These are phyloP conservation scores for Pyracantha coccinea DNA, from an alignment of 331 rosid species.

Conservation along the genomic window DNA sequence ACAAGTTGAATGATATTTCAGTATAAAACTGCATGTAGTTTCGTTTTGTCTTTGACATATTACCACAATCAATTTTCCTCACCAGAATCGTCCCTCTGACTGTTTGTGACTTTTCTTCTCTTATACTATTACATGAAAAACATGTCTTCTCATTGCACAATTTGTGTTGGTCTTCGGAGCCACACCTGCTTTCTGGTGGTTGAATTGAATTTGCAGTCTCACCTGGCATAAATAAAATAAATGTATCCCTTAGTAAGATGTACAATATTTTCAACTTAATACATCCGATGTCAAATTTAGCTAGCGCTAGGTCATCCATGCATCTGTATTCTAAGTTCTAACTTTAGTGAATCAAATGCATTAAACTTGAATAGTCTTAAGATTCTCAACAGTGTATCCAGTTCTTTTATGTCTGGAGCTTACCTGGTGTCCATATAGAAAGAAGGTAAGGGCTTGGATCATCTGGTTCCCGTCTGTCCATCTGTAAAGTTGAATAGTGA, in stretches of 20 bases:
- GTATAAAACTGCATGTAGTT: neutral
- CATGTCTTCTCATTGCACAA: slow-evolving; percentile 65
- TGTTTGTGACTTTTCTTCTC: slow-evolving; percentile 68
- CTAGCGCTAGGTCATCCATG: neutral
- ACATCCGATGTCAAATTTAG: neutral
- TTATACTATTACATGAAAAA: slow-evolving; percentile 58
- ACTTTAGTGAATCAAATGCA: neutral
- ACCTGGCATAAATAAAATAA: slow-evolving; percentile 33
- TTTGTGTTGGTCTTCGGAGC: slow-evolving; percentile 37
- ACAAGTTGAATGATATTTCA: slow-evolving; percentile 12
- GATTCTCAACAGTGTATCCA: neutral
- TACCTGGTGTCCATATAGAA: slow-evolving; percentile 98
- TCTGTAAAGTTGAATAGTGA: slow-evolving; percentile 39
- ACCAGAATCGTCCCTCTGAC: slow-evolving; percentile 92
- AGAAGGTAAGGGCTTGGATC: slow-evolving; percentile 98
- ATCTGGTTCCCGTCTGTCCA: slow-evolving; percentile 78
- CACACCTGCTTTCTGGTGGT: slow-evolving; percentile 64
- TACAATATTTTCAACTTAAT: neutral
- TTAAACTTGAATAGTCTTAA: neutral
- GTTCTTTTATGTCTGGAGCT: slow-evolving; percentile 8
- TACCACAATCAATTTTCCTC: slow-evolving; percentile 6
- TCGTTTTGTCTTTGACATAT: slow-evolving; percentile 3
- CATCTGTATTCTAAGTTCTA: neutral
- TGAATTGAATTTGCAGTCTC: slow-evolving; percentile 68
- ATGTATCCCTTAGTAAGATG: slow-evolving; percentile 10